phyloP scores from a whole-genome alignment of 1,139 yeast genomes.

The Saccharomyces hybrid region DNA sequence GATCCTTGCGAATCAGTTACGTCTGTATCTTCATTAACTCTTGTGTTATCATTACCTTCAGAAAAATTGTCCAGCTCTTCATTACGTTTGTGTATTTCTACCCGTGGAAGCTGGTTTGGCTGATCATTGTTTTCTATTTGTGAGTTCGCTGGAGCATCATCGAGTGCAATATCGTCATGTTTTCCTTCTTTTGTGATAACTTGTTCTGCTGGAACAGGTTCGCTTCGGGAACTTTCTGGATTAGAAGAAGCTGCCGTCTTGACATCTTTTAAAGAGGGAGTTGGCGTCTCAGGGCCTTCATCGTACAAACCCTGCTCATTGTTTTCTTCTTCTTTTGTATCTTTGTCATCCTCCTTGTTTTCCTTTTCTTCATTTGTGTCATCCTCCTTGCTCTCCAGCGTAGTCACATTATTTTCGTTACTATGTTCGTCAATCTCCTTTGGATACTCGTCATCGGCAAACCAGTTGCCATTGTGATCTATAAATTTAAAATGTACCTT shows the following conservation, averaged over 20 bases:
- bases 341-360: not conserved
- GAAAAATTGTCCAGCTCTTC: conserved; percentile 2
- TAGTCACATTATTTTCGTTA: conserved; percentile 45
- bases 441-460: conserved; percentile 39
- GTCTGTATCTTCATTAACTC: not conserved
- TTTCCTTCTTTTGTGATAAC: not conserved
- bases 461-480: conserved; percentile 47
- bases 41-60: not conserved
- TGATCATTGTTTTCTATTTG: not conserved
- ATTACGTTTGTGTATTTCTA: not conserved
- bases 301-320: not conserved
- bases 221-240: not conserved
- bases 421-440: conserved; percentile 46
- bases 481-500: conserved; percentile 28
- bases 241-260: not conserved
- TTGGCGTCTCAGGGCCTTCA: not conserved
- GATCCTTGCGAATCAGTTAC: not conserved
- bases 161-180: not conserved
- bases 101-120: not conserved
- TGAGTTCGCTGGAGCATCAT: not conserved
- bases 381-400: not conserved
- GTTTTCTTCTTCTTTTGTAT: not conserved
- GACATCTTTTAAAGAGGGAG: not conserved
- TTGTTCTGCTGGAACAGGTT: not conserved
- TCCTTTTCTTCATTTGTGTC: not conserved